Evolutionary conservation across 2,329 filamentous ascomycete genomes (phyloP), one percentile per base, ranked within the genome.

Genomic region (Ophiostoma triangulosporum): DNA sequence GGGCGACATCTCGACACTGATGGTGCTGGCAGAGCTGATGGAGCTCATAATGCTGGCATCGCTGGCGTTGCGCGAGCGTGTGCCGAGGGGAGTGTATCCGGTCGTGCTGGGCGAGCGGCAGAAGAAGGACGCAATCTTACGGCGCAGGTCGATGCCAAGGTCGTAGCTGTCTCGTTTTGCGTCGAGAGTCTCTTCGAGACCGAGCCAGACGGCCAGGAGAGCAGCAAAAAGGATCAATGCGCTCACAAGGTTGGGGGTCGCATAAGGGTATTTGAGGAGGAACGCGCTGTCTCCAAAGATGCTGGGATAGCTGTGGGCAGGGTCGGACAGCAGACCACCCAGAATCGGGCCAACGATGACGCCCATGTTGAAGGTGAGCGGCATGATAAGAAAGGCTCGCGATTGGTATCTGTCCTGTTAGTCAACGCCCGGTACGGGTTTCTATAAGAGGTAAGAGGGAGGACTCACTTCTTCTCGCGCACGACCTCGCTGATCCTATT

Each of bases 301-400:
- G 1, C 58, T 57, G 0, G 72, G 71, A 50, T 70, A 72, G 53
- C 66, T 69, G 17, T 62, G 64, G 1, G 69, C 68, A 3, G 70
- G 73, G 46, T 75, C 71, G 3, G 71, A 71, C 9, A 75, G 64
- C 9, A 73, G 12, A 4, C 73, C 72, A 27, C 71, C 66, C 2
- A 80, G 60, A 9, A 79, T 68, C 1, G 77, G 77, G 0, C 77
- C 76, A n/a, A 79, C 68, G 43, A 80, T 78, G 49, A 79, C 71
- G 12, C 78, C 79, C 20, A 81, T 73, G 59, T 88, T 89, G 66
- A 85, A 88, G 22, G 81, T 86, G 81, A 88, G 88, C 2, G 70
- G 70, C 29, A 73, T 57, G n/a, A 72, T 59, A 14, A 72, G 54
- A 46, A 73, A 73, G 1, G 70, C 70, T 4, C 69, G 60, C 0